Evolutionary conservation across 345 rosid species (phyloP).

Genomic region (Toxicodendron radicans): DNA sequence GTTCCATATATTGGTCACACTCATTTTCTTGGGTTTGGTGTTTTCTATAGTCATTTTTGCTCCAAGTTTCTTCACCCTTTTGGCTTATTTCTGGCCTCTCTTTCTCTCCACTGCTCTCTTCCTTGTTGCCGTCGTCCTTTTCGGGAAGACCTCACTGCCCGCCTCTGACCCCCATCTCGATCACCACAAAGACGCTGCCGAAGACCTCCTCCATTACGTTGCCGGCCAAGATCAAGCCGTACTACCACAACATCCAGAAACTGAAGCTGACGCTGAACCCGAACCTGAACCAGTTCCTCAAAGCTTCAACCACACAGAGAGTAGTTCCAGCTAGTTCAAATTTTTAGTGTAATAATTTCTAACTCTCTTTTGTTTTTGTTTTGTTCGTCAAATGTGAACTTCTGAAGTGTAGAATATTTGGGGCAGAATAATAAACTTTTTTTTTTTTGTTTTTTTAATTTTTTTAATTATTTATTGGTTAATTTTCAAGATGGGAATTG

Average conservation of each 20-base stretch:
- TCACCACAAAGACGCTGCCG: conserved; percentile 42
- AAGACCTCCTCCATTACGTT: conserved; percentile 70
- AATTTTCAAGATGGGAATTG: too few relatives aligned
- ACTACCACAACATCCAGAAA: neutral
- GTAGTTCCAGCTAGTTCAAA: too few relatives aligned
- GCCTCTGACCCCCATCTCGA: conserved; percentile 34
- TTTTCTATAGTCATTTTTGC: conserved; percentile 46
- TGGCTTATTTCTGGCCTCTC: conserved; percentile 92
- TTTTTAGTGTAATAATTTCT: neutral
- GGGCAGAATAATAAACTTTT: neutral
- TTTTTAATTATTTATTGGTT: too few relatives aligned
- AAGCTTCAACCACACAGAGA: too few relatives aligned
- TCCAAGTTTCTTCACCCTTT: conserved; percentile 67
- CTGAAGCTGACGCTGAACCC: neutral
- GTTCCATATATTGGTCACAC: conserved; percentile 46
- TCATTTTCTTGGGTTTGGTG: conserved; percentile 30
- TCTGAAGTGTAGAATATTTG: conserved; percentile 1
- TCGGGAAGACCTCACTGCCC: conserved; percentile 49
- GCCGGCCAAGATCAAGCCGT: conserved; percentile 57
- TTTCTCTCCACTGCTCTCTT: conserved; percentile 85
- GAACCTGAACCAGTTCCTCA: too few relatives aligned
- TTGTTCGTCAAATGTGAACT: too few relatives aligned
- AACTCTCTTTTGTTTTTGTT: neutral
- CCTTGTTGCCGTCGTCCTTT: conserved; percentile 66
- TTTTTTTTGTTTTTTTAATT: neutral